Evolutionary conservation across 2,329 filamentous ascomycete species (phyloP).

Genomic region (Cladosporium cucumerinum): DNA sequence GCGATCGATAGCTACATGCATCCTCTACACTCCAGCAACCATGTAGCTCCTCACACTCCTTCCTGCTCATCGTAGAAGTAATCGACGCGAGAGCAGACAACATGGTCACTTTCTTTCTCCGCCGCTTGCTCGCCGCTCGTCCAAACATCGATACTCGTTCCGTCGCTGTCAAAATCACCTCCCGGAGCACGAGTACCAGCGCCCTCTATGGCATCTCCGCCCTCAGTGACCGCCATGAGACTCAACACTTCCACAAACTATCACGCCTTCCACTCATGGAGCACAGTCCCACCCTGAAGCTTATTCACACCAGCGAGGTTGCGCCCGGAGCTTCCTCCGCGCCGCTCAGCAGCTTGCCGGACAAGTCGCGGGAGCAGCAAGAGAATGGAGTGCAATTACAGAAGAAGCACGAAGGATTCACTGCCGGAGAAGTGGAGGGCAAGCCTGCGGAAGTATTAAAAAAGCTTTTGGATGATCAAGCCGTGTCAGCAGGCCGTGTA

Average conservation of each 20-base stretch:
- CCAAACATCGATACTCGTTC: neutral
- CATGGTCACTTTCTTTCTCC: neutral
- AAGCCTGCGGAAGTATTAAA: neutral
- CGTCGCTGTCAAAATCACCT: neutral
- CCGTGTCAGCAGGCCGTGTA: neutral
- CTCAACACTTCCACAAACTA: conserved; percentile 33
- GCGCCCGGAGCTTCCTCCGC: neutral
- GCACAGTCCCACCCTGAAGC: conserved; percentile 31
- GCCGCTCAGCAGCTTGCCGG: neutral
- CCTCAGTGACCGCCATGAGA: conserved; percentile 32
- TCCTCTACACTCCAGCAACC: neutral
- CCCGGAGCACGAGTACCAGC: conserved; percentile 16
- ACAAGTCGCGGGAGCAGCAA: neutral
- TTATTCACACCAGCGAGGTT: conserved; percentile 33
- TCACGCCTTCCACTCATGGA: conserved; percentile 29
- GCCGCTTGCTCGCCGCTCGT: neutral
- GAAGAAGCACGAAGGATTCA: neutral
- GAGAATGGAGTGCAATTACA: neutral
- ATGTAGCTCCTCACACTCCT: neutral
- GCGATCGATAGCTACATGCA: neutral
- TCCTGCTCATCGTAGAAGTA: neutral
- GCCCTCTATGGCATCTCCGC: conserved; percentile 30
- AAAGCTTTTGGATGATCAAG: neutral
- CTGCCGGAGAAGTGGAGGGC: neutral
- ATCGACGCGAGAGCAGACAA: neutral